Evolutionary conservation across 306 rosid species (phyloP).

Genomic region (Gleditsia sinensis): DNA sequence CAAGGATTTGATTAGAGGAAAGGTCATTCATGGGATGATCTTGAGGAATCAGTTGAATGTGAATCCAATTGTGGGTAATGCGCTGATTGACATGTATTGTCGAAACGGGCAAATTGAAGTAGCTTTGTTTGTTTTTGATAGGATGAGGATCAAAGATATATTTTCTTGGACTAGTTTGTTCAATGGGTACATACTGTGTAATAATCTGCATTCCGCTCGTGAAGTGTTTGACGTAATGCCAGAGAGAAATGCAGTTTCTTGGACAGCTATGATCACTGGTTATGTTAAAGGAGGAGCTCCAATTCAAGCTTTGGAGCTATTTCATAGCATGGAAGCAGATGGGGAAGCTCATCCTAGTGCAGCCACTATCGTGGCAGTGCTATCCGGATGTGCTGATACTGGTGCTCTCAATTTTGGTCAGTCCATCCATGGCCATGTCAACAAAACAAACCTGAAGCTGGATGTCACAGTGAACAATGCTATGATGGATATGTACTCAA

Average conservation of each 20-base stretch:
- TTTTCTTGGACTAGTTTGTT: slow-evolving; percentile 29
- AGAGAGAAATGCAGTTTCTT: slow-evolving; percentile 31
- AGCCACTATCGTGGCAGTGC: slow-evolving; percentile 2
- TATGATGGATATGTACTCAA: slow-evolving; percentile 32
- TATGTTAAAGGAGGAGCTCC: slow-evolving; percentile 33
- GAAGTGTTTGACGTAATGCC: slow-evolving; percentile 33
- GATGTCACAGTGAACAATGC: slow-evolving; percentile 31
- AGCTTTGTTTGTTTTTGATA: slow-evolving; percentile 22
- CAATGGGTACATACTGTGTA: neutral
- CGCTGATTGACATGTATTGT: slow-evolving; percentile 36
- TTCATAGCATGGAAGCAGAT: slow-evolving; percentile 11
- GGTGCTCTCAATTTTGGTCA: slow-evolving; percentile 32
- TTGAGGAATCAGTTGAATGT: slow-evolving; percentile 26
- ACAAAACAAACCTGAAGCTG: slow-evolving; percentile 1
- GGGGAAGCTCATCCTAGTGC: neutral
- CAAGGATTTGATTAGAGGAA: slow-evolving; percentile 27
- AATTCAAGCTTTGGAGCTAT: slow-evolving; percentile 35
- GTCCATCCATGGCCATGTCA: slow-evolving; percentile 27
- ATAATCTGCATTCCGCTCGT: slow-evolving; percentile 9
- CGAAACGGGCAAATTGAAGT: slow-evolving; percentile 24
- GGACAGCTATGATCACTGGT: slow-evolving; percentile 36
- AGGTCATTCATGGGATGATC: slow-evolving; percentile 32
- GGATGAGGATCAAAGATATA: slow-evolving; percentile 28
- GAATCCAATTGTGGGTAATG: slow-evolving; percentile 29
- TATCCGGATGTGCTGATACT: slow-evolving; percentile 33